Percentiles rank a stretch among this genome's conserved stretches.
Evolutionary conservation across 2,329 filamentous ascomycete genomes (phyloP).

Genomic region (Alternaria gaisen): DNA sequence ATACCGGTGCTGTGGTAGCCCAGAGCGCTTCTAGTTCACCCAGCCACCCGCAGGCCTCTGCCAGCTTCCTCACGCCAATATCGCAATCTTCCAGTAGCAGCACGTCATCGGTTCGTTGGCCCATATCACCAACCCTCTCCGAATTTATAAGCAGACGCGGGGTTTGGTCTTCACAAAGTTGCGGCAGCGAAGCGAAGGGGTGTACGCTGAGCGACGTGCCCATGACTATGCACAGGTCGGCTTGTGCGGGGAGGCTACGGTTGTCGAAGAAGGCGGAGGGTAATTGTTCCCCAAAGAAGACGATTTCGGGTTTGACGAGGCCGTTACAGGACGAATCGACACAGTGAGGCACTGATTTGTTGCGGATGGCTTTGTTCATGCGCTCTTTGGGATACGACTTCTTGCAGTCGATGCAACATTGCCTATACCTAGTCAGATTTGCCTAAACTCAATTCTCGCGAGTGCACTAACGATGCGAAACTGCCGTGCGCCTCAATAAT

Average conservation of each 20-base stretch:
- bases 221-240: slow-evolving; percentile 84
- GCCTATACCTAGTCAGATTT: slow-evolving; percentile 54
- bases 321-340: slow-evolving; percentile 70
- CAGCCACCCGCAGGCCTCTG: slow-evolving; percentile 82
- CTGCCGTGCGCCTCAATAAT: slow-evolving; percentile 96
- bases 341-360: slow-evolving; percentile 76
- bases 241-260: slow-evolving; percentile 63
- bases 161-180: slow-evolving; percentile 65
- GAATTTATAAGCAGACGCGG: slow-evolving; percentile 89
- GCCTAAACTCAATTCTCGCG: too few species aligned
- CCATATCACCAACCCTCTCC: slow-evolving; percentile 82
- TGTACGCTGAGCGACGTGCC: slow-evolving; percentile 89
- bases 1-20: slow-evolving; percentile 69
- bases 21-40: slow-evolving; percentile 83
- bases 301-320: slow-evolving; percentile 91
- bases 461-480: slow-evolving; percentile 69
- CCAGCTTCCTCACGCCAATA: slow-evolving; percentile 78
- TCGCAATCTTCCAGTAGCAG: slow-evolving; percentile 85
- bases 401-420: slow-evolving; percentile 91
- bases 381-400: slow-evolving; percentile 72
- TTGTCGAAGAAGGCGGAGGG: slow-evolving; percentile 72
- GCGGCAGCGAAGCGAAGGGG: slow-evolving; percentile 85
- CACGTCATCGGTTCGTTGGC: slow-evolving; percentile 83
- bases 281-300: slow-evolving; percentile 86
- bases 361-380: slow-evolving; percentile 75